phyloP scores from a whole-genome alignment of 1,284 basidiomycete genomes.

The Gymnopus androsaceus region DNA sequence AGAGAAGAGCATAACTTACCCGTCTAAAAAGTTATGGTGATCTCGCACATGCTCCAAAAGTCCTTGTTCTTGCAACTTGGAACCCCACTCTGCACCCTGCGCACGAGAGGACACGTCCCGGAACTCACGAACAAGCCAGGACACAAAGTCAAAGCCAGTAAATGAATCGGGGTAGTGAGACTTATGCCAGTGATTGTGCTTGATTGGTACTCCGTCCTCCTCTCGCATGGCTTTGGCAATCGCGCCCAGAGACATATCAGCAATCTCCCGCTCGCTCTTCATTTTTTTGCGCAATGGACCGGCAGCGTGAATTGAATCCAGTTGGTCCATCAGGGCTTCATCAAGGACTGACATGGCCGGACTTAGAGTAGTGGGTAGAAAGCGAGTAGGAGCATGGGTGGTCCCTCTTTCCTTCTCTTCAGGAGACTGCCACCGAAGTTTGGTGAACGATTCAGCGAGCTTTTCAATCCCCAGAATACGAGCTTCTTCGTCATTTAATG shows the following conservation, averaged over 20 bases:
- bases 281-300: constrained; percentile 77
- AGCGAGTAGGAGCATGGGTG: constrained; percentile 59
- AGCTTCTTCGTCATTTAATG: constrained; percentile 84
- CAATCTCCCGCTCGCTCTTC: constrained; percentile 72
- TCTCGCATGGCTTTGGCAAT: constrained; percentile 82
- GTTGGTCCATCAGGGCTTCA: constrained; percentile 71
- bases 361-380: constrained; percentile 80
- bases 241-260: constrained; percentile 56
- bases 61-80: constrained; percentile 73
- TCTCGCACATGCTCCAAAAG: constrained; percentile 82
- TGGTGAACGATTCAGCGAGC: constrained; percentile 85
- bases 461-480: constrained; percentile 90
- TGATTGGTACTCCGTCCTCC: constrained; percentile 75
- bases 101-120: constrained; percentile 79
- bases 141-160: constrained; percentile 83
- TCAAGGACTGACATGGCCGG: constrained; percentile 80
- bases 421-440: constrained; percentile 72
- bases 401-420: constrained; percentile 51
- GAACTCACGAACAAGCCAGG: constrained; percentile 86
- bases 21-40: constrained; percentile 81
- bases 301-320: constrained; percentile 76
- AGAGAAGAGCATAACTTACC: constrained; percentile 44
- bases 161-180: constrained; percentile 76
- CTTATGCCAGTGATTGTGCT: constrained; percentile 76
- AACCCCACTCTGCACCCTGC: constrained; percentile 80